Base-by-base conservation (phyloP, 169 alveolate genomes). In the Plasmodium coatneyi region DNA sequence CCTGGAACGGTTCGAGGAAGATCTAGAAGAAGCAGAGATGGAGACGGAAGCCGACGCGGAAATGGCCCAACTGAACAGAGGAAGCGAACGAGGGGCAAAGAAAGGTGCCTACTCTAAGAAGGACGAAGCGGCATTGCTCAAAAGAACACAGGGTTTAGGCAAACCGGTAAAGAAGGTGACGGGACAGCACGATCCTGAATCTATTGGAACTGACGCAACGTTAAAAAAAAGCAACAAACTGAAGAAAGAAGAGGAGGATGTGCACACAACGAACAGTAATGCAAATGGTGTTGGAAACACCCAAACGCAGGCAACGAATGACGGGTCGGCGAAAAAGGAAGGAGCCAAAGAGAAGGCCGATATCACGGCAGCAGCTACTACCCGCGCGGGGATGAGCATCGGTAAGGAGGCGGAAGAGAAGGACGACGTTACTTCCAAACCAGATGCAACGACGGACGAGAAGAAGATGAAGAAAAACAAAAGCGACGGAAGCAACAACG, bases 381-480 rank as follows among this genome's bases (percentile, higher is more conserved):
- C 72, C 30, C 72, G 7, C 7, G 72, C 22, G 6, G 72, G 16
- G 30, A 56, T 3, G 2, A 60, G 74, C 74, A 19, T 2, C 36
- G 74, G 10, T 5, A 60, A 19, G 74, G 74, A n/a, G 4, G 34
- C 1, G 36, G 74, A 60, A 1, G 74, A n/a, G 34, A 60, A 60
- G 74, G 34, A 60, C 28, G n/a, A 60, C 10, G 30, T 22, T 56
- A 5, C 30, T 5, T n/a, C 72, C 32, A 56, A 56, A 56, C 2
- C 22, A 56, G 6, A 1, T 9, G 12, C 74, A 19, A 9, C 34
- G 36, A 19, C 66, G 16, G 60, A 60, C 22, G 28, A 3, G 30
- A 80, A 80, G 71, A 89, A 60, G 80, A 9, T 3, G 1, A 78
- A 89, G 22, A 89, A 80, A 41, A 80, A 39, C 39, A 89, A 89